These are phyloP conservation scores for Hippophae rhamnoides DNA, from an alignment of 306 rosid genomes.

Conservation along the genomic window DNA sequence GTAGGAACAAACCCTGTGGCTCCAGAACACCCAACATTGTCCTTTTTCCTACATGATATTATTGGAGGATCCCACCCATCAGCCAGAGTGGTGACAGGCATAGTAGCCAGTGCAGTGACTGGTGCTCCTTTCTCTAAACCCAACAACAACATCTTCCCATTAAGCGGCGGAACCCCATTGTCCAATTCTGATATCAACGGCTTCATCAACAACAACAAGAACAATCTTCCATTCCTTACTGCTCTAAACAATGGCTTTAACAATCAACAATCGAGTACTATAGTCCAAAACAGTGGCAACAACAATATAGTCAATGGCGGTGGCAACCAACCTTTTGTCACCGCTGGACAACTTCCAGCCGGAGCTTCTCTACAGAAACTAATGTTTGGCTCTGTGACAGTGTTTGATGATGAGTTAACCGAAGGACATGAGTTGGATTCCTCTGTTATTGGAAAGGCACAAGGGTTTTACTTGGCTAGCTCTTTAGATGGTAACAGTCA, in stretches of 20 bases:
- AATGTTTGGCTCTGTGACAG: slow-evolving; percentile 62
- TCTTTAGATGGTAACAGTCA: slow-evolving; percentile 71
- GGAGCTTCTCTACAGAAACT: slow-evolving; percentile 64
- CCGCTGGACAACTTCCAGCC: slow-evolving; percentile 67
- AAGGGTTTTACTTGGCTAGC: slow-evolving; percentile 72
- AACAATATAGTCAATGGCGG: slow-evolving; percentile 38
- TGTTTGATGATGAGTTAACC: slow-evolving; percentile 53
- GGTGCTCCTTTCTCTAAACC: slow-evolving; percentile 56
- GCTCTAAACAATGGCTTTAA: slow-evolving; percentile 57
- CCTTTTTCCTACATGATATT: slow-evolving; percentile 78
- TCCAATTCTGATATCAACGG: slow-evolving; percentile 47
- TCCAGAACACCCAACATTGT: slow-evolving; percentile 24
- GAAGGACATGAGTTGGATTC: slow-evolving; percentile 59
- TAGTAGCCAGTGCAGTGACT: slow-evolving; percentile 47
- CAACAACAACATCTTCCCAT: slow-evolving; percentile 71
- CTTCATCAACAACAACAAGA: slow-evolving; percentile 36
- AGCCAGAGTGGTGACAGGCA: slow-evolving; percentile 67
- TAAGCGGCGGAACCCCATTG: slow-evolving; percentile 59
- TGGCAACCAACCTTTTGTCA: slow-evolving; percentile 46
- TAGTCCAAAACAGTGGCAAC: slow-evolving; percentile 59
- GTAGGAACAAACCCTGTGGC: not conserved
- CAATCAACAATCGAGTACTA: slow-evolving; percentile 40
- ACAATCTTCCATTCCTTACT: slow-evolving; percentile 53
- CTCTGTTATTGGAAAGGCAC: slow-evolving; percentile 45
- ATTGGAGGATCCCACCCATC: slow-evolving; percentile 66